phyloP scores from a whole-genome alignment of 2,329 filamentous ascomycete genomes.

The Pyrenochaeta sp. region DNA sequence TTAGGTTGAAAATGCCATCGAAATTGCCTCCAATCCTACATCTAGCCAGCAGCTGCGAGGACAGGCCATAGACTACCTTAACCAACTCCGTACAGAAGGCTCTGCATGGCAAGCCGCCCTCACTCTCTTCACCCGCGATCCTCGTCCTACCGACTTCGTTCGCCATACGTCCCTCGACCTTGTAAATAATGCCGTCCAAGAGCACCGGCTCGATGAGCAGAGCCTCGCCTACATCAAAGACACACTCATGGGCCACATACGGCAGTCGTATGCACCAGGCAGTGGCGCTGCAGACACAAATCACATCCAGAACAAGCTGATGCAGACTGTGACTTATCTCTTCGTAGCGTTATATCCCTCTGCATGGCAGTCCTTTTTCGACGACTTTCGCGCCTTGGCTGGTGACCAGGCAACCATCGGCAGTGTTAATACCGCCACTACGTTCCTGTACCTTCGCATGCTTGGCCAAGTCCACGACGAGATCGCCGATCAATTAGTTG shows the following conservation, averaged over 20 bases:
- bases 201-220: constrained; percentile 75
- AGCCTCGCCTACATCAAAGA: constrained; percentile 81
- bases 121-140: constrained; percentile 80
- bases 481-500: constrained; percentile 90
- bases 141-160: constrained; percentile 80
- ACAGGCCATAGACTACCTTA: constrained; percentile 83
- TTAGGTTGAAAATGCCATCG: constrained; percentile 92
- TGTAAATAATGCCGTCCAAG: constrained; percentile 89
- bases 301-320: constrained; percentile 93
- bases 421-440: constrained; percentile 76
- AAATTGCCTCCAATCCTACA: constrained; percentile 86
- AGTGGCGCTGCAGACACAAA: constrained; percentile 72
- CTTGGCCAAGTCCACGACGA: constrained; percentile 93
- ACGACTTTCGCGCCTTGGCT: constrained; percentile 85
- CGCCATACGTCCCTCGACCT: constrained; percentile 91
- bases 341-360: constrained; percentile 87
- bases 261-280: constrained; percentile 73
- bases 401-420: constrained; percentile 63
- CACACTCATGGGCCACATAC: constrained; percentile 81
- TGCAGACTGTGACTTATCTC: constrained; percentile 92
- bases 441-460: constrained; percentile 87
- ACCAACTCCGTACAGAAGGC: constrained; percentile 80
- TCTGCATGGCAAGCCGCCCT: constrained; percentile 92
- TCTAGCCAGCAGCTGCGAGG: constrained; percentile 77
- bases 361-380: constrained; percentile 89